Evolutionary conservation across 2,329 filamentous ascomycete genomes (phyloP), one percentile per base, ranked within the genome.

Genomic region (Aureobasidium sp.): DNA sequence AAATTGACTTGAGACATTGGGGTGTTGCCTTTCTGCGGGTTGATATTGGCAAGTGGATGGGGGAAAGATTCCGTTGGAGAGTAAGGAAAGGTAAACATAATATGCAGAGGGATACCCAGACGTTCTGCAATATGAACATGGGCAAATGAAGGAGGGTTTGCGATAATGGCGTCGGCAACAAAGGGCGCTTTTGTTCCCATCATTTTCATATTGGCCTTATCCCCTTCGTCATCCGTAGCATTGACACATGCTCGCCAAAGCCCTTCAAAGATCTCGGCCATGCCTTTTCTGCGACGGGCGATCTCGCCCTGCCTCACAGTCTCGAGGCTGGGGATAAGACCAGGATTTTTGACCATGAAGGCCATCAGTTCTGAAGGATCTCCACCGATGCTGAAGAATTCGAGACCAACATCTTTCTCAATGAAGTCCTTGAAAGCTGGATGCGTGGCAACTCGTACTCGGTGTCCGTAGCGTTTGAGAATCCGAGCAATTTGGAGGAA

Each of bases 271-370:
- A 93, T 93, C 65, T 88, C 86, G 2, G 83, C 87, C 87, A 93
- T 92, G 52, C 84, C 82, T 5, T 82, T 80, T 43, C 90, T 78
- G 34, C 88, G 78, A 27, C 81, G 79, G 0, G 85, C 84, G 63
- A 93, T 86, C 66, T 93, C 89, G 3, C 89, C 89, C 1, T 85
- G 83, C 65, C 84, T 86, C 61, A 93, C 82, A 0, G 87, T 87
- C 65, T 89, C 84, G 27, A 92, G 76, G 1, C 82, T 87, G 0
- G 90, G 89, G 2, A 94, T 88, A 72, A 93, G 79, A 4, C 89
- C 88, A 0, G 80, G 88, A 68, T 93, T 92, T 75, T 91, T 91
- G 37, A 92, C 88, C 90, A 94, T 93, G 72, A 92, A 93, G 0
- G 88, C 87, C 90, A 93, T 93, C 1, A 94, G 78, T 72, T 92